Evolutionary conservation across 176 grass and related monocot species (phyloP).

Genomic region (Saccharum officinarum): DNA sequence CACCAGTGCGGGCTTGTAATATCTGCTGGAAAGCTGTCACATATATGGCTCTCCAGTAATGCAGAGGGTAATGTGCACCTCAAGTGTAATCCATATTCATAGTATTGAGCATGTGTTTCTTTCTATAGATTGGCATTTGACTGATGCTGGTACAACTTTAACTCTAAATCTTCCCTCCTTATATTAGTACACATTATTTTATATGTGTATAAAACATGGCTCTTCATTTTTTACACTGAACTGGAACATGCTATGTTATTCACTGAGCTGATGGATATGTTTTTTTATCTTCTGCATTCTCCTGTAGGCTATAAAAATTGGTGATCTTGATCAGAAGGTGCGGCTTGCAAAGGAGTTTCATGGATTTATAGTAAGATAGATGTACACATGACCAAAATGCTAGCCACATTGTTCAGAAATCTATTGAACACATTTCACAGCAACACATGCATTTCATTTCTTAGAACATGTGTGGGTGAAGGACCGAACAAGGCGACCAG

Average conservation of each 20-base stretch:
- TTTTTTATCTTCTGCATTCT: neutral
- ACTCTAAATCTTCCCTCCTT: too few species aligned
- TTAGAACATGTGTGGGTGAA: too few species aligned
- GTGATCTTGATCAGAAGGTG: constrained; percentile 12
- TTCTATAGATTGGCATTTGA: too few species aligned
- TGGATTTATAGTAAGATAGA: neutral
- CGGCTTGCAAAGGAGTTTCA: neutral
- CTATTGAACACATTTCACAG: neutral
- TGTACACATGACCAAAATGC: constrained; percentile 17
- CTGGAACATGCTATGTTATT: neutral
- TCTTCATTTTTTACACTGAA: neutral
- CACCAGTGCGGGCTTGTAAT: constrained; percentile 55
- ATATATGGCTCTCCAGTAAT: constrained; percentile 52
- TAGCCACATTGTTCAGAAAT: constrained; percentile 8
- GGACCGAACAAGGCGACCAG: too few species aligned
- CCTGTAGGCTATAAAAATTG: neutral
- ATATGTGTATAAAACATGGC: too few species aligned
- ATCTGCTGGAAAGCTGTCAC: constrained; percentile 76
- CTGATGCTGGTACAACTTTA: too few species aligned
- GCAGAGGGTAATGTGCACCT: neutral
- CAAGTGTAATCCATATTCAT: too few species aligned
- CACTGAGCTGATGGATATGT: neutral
- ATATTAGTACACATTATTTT: too few species aligned
- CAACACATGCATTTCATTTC: constrained; percentile 2
- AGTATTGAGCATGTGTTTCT: too few species aligned